Evolutionary conservation across 495 filamentous ascomycete species (phyloP).

Genomic region (Annulohypoxylon stygium): DNA sequence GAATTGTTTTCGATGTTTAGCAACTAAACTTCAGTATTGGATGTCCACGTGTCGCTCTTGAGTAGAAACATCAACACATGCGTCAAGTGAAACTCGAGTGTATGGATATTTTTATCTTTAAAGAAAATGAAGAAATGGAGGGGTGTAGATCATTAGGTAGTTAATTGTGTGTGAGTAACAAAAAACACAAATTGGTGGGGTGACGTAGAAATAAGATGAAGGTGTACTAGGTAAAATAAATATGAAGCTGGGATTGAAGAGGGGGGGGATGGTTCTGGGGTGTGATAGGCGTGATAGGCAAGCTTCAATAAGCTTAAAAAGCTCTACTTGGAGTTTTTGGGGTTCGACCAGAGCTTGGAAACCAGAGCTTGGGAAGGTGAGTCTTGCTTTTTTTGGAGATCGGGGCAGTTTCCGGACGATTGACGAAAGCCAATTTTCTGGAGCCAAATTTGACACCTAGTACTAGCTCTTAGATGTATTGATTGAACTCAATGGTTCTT

Average conservation of each 20-base stretch:
- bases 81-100: not conserved
- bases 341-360: slow-evolving; percentile 13
- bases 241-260: not conserved
- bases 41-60: slow-evolving; percentile 8
- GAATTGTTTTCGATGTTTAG: slow-evolving; percentile 33
- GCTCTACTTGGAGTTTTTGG: slow-evolving; percentile 22
- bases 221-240: slow-evolving; percentile 11
- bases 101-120: no score
- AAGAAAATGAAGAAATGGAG: not conserved
- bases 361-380: slow-evolving; percentile 5
- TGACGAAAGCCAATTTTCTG: slow-evolving; percentile 27
- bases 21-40: slow-evolving; percentile 9
- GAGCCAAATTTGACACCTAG: not conserved
- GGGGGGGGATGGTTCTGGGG: slow-evolving; percentile 4
- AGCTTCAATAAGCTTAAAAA: slow-evolving; percentile 25
- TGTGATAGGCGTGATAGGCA: slow-evolving; percentile 14
- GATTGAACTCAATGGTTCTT: no score
- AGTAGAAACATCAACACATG: not conserved
- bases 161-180: not conserved
- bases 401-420: slow-evolving; percentile 2
- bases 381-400: slow-evolving; percentile 34
- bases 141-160: not conserved
- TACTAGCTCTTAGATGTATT: not conserved
- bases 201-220: slow-evolving; percentile 1
- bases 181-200: not conserved